phyloP scores from a whole-genome alignment of 106 monocot genomes.

The Posidonia australis region DNA sequence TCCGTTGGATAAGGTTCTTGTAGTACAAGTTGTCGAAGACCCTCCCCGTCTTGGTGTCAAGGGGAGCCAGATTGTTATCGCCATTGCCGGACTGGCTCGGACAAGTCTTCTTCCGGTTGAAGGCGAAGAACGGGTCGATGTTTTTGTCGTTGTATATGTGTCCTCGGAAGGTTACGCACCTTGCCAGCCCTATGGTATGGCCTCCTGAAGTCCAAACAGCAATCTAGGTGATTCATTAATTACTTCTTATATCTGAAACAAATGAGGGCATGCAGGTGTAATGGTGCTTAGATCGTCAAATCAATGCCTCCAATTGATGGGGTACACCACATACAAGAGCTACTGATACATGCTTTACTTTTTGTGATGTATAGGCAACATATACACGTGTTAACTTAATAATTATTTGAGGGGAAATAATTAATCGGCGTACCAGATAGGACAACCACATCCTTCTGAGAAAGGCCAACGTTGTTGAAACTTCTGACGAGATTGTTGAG shows the following conservation, averaged over 20 bases:
- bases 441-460: slow-evolving; percentile 26
- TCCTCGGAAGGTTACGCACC: slow-evolving; percentile 23
- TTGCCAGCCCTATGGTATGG: slow-evolving; percentile 42
- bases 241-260: no score
- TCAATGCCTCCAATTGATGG: no score
- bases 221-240: not conserved
- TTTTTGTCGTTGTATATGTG: slow-evolving; percentile 36
- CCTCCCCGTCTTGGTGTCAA: slow-evolving; percentile 16
- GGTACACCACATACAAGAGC: no score
- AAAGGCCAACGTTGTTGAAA: slow-evolving; percentile 27
- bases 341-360: no score
- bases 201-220: slow-evolving; percentile 11
- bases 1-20: slow-evolving; percentile 17
- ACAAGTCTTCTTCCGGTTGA: slow-evolving; percentile 10
- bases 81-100: slow-evolving; percentile 13
- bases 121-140: slow-evolving; percentile 31
- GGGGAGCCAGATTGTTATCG: slow-evolving; percentile 17
- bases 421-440: slow-evolving; percentile 27
- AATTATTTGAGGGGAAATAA: no score
- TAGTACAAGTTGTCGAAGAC: slow-evolving; percentile 33
- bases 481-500: slow-evolving; percentile 17
- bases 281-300: no score
- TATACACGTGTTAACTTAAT: no score
- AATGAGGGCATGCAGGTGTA: no score
- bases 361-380: no score